Conservation (phyloP, 768 basidiomycete species). For the Pisolithus marmoratus region DNA sequence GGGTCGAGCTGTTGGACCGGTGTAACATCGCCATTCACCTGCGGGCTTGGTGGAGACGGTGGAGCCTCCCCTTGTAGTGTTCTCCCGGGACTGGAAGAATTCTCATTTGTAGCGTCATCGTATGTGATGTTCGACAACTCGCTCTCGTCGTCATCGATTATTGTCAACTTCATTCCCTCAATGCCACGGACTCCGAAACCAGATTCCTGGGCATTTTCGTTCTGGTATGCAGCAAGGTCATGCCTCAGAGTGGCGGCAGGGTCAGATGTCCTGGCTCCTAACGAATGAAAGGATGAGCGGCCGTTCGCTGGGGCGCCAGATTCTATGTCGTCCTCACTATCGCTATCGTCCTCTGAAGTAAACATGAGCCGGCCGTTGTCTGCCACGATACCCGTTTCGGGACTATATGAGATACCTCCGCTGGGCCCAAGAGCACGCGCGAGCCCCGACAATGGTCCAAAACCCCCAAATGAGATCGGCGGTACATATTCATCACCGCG, state of each 20-base stretch:
- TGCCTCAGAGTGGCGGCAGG: slow-evolving; percentile 53
- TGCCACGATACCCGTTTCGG: slow-evolving; percentile 45
- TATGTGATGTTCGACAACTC: slow-evolving; percentile 26
- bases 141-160: slow-evolving; percentile 29
- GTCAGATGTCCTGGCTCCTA: slow-evolving; percentile 44
- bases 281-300: slow-evolving; percentile 45
- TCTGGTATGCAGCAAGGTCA: slow-evolving; percentile 58
- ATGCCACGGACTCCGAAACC: slow-evolving; percentile 15
- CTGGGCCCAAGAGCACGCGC: slow-evolving; percentile 51
- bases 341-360: slow-evolving; percentile 54
- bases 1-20: slow-evolving; percentile 46
- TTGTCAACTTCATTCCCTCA: slow-evolving; percentile 19
- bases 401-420: slow-evolving; percentile 64
- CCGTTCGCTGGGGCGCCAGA: slow-evolving; percentile 19
- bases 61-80: slow-evolving; percentile 39
- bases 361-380: slow-evolving; percentile 57
- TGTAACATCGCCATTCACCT: slow-evolving; percentile 42
- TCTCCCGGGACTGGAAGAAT: slow-evolving; percentile 16
- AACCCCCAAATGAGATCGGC: slow-evolving; percentile 29
- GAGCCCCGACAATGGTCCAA: slow-evolving; percentile 39
- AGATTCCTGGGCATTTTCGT: slow-evolving; percentile 29
- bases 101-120: slow-evolving; percentile 29
- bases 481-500: slow-evolving; percentile 28
- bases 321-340: slow-evolving; percentile 46
- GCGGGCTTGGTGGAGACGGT: slow-evolving; percentile 35